phyloP scores from a whole-genome alignment of 805 yeast genomes.

The Danielozyma ontarioensis region DNA sequence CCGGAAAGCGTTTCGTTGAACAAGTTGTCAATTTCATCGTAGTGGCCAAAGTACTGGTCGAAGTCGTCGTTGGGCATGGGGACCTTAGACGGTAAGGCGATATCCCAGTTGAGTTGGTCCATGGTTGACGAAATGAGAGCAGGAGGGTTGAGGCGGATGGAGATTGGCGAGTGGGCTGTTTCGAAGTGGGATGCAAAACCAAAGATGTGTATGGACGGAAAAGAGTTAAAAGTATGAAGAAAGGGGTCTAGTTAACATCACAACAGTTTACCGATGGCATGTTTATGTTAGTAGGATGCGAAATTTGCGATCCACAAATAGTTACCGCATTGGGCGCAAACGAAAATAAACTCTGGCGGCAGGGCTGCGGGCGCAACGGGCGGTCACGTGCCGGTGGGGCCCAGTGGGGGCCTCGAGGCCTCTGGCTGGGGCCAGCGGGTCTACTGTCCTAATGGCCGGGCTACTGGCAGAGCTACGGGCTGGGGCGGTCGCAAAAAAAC shows the following conservation, averaged over 20 bases:
- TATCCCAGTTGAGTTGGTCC: conserved; percentile 9
- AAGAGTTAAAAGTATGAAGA: too few relatives aligned
- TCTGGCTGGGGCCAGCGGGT: too few relatives aligned
- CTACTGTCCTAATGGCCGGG: too few relatives aligned
- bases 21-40: conserved; percentile 49
- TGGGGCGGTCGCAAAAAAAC: too few relatives aligned
- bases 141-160: too few relatives aligned
- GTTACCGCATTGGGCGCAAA: not conserved
- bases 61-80: conserved; percentile 54
- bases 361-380: too few relatives aligned
- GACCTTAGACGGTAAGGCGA: conserved; percentile 16
- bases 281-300: not conserved
- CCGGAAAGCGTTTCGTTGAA: conserved; percentile 52
- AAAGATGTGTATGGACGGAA: too few relatives aligned
- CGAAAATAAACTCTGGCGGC: not conserved
- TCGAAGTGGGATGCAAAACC: too few relatives aligned
- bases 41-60: conserved; percentile 38
- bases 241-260: not conserved
- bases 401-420: too few relatives aligned
- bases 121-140: not conserved
- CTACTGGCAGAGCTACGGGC: too few relatives aligned
- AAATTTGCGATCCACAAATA: not conserved
- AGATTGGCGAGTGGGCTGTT: too few relatives aligned
- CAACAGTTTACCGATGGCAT: not conserved
- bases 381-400: too few relatives aligned